phyloP scores from a whole-genome alignment of 345 rosid species.

The Eucalyptus marginata region DNA sequence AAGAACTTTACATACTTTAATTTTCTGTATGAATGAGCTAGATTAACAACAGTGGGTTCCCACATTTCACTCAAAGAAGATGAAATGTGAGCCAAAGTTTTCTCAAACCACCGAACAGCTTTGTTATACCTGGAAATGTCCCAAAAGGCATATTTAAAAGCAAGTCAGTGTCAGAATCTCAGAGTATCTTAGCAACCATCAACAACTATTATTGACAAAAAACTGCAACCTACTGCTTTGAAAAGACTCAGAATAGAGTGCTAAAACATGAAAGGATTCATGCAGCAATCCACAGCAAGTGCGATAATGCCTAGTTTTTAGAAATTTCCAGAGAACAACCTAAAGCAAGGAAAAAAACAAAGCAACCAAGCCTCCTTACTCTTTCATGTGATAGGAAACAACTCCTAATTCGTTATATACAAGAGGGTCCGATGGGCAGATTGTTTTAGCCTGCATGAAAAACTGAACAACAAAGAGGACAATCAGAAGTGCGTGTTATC shows the following conservation, averaged over 20 bases:
- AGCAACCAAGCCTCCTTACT: slow-evolving; percentile 37
- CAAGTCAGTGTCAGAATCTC: not conserved
- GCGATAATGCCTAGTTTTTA: not conserved
- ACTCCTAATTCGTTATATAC: slow-evolving; percentile 95
- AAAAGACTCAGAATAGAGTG: not conserved
- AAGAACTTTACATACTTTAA: slow-evolving; percentile 39
- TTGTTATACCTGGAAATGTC: slow-evolving; percentile 63
- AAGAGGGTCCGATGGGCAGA: slow-evolving; percentile 91
- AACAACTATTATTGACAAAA: not conserved
- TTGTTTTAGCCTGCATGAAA: slow-evolving; percentile 85
- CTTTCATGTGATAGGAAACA: slow-evolving; percentile 93
- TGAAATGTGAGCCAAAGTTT: slow-evolving; percentile 76
- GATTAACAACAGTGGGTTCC: slow-evolving; percentile 89
- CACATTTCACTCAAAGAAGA: slow-evolving; percentile 63
- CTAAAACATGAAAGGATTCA: not conserved
- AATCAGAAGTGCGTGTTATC: not conserved
- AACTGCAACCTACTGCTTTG: not conserved
- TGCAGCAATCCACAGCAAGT: not conserved
- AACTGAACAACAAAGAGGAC: slow-evolving; percentile 33
- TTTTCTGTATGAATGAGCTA: slow-evolving; percentile 84
- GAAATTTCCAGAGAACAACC: not conserved
- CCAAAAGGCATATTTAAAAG: not conserved
- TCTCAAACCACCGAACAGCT: slow-evolving; percentile 80
- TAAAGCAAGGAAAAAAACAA: not conserved
- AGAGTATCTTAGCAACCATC: not conserved